Conservation (phyloP, 768 basidiomycete genomes). For the Mycena galericulata region DNA sequence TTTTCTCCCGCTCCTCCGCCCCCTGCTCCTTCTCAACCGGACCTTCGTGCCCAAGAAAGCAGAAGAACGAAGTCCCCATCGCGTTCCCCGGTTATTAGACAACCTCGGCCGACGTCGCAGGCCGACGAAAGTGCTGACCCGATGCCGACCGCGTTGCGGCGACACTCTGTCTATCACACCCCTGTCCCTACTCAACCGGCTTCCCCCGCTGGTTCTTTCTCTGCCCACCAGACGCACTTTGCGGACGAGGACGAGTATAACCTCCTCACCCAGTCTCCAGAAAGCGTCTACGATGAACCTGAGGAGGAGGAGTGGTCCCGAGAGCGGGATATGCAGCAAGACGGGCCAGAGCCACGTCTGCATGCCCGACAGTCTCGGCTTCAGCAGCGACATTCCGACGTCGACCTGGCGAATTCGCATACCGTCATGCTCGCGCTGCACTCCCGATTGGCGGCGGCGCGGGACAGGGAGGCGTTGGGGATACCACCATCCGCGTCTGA, state of each 20-base stretch:
- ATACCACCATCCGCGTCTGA: slow-evolving; percentile 60
- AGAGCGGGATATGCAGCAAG: too few species aligned
- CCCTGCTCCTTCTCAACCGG: too few species aligned
- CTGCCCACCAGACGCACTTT: neutral
- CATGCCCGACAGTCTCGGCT: slow-evolving; percentile 7
- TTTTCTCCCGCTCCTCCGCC: slow-evolving; percentile 30
- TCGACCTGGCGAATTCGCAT: slow-evolving; percentile 33
- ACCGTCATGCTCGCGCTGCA: slow-evolving; percentile 40
- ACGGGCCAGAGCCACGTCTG: too few species aligned
- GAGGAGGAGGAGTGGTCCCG: slow-evolving; percentile 21
- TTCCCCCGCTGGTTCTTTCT: neutral
- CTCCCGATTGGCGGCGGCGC: slow-evolving; percentile 52
- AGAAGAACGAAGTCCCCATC: slow-evolving; percentile 35
- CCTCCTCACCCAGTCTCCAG: slow-evolving; percentile 21
- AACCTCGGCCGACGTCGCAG: slow-evolving; percentile 13
- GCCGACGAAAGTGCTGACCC: slow-evolving; percentile 4
- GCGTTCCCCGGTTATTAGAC: slow-evolving; percentile 47
- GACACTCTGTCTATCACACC: slow-evolving; percentile 47
- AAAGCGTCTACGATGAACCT: slow-evolving; percentile 31
- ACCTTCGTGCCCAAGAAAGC: too few species aligned
- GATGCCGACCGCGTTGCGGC: slow-evolving; percentile 41
- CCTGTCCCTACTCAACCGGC: slow-evolving; percentile 24
- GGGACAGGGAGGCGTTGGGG: slow-evolving; percentile 64
- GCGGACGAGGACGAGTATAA: slow-evolving; percentile 13
- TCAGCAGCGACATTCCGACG: slow-evolving; percentile 37